phyloP scores from a whole-genome alignment of 768 basidiomycete species.

The Tylopilus intermedius region DNA sequence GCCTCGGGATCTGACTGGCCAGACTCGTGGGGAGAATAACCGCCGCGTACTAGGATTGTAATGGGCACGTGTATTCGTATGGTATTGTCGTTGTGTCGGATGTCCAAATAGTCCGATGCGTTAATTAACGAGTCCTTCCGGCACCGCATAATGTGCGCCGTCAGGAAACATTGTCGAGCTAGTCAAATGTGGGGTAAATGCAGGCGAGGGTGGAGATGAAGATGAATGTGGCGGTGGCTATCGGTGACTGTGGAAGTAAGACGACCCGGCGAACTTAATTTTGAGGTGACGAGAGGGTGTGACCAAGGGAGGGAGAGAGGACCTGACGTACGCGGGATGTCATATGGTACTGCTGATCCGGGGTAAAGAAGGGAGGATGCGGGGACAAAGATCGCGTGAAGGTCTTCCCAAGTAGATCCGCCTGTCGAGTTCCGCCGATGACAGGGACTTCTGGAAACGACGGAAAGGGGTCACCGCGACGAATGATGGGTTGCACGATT shows the following conservation, averaged over 20 bases:
- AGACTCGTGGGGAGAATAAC: too few relatives aligned
- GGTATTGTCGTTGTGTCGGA: neutral
- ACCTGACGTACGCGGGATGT: neutral
- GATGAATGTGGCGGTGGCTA: neutral
- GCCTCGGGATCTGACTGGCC: too few relatives aligned
- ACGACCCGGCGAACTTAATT: neutral
- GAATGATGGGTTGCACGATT: too few relatives aligned
- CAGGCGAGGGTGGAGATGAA: neutral
- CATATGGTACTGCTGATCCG: neutral
- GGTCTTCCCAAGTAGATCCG: neutral
- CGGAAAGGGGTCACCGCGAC: too few relatives aligned
- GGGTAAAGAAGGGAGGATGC: neutral
- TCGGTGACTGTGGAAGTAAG: conserved; percentile 2
- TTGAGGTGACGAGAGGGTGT: neutral
- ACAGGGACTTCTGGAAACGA: too few relatives aligned
- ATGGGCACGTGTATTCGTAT: conserved; percentile 5
- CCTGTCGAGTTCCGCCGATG: too few relatives aligned
- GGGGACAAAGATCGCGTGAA: too few relatives aligned
- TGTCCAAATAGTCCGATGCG: neutral
- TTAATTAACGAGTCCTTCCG: neutral
- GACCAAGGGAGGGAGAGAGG: neutral
- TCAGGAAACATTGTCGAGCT: neutral
- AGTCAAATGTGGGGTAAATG: neutral
- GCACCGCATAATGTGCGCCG: conserved; percentile 1
- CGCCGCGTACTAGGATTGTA: neutral